phyloP scores from a whole-genome alignment of 805 yeast genomes.

The Barnettozyma populi region DNA sequence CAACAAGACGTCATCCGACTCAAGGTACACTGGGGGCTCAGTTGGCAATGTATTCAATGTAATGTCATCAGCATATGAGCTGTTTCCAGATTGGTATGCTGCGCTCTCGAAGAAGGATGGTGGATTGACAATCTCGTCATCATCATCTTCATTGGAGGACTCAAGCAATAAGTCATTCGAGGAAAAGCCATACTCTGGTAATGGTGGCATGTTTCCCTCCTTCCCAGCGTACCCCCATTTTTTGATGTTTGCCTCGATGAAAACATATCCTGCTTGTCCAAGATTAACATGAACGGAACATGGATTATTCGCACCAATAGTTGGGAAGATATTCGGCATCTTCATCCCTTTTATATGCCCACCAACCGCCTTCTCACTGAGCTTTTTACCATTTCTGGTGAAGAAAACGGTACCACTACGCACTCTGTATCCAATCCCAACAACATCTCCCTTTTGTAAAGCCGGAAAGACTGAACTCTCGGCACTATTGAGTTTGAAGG shows the following conservation, averaged over 20 bases:
- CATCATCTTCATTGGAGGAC: conserved; percentile 34
- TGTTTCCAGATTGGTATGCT: conserved; percentile 25
- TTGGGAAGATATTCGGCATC: conserved; percentile 73
- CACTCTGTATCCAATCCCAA: conserved; percentile 86
- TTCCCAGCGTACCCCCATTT: conserved; percentile 84
- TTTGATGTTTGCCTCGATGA: conserved; percentile 78
- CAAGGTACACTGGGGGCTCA: conserved; percentile 33
- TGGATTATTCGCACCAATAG: conserved; percentile 77
- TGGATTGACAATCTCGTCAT: conserved; percentile 17
- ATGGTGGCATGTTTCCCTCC: conserved; percentile 83
- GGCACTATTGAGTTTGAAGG: conserved; percentile 45
- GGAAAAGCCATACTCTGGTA: conserved; percentile 85
- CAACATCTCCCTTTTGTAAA: conserved; percentile 77
- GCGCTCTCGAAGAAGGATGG: conserved; percentile 23
- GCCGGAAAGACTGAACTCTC: conserved; percentile 53
- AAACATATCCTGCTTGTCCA: conserved; percentile 79
- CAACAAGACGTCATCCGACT: conserved; percentile 8
- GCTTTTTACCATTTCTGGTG: conserved; percentile 89
- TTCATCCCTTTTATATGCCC: conserved; percentile 74
- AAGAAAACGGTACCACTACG: conserved; percentile 84
- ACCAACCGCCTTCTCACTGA: conserved; percentile 75
- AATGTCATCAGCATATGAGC: conserved; percentile 24
- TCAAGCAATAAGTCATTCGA: conserved; percentile 74
- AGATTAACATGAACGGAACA: conserved; percentile 83
- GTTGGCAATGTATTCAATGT: conserved; percentile 29